These are phyloP conservation scores for Paragyromitra xinjiangensis DNA, from an alignment of 495 filamentous ascomycete species.

Conservation along the genomic window DNA sequence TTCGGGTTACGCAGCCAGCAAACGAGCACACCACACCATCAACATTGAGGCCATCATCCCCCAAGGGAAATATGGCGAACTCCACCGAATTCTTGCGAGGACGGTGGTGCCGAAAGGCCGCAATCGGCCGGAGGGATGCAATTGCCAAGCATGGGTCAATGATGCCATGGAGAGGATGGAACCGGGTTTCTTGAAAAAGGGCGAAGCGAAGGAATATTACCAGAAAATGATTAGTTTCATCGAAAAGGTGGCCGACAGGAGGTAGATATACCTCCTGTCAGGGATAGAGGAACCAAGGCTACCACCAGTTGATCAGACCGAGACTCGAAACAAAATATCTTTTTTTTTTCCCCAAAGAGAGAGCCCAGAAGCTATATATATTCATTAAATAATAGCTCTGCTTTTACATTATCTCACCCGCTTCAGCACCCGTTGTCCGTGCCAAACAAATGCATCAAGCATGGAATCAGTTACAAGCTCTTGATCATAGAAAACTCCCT, in stretches of 20 bases:
- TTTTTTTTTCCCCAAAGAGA: not conserved
- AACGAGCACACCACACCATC: not conserved
- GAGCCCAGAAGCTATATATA: not conserved
- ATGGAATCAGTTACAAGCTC: conserved; percentile 6
- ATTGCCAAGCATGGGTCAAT: not conserved
- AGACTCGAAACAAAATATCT: not conserved
- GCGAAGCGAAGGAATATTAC: not conserved
- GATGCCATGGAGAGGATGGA: not conserved
- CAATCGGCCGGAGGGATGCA: not conserved
- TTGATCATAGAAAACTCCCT: not conserved
- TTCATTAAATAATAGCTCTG: not conserved
- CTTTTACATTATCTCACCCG: not conserved
- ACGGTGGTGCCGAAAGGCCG: not conserved
- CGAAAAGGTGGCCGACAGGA: not conserved
- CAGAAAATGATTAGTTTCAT: not conserved
- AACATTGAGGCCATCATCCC: not conserved
- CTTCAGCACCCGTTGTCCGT: conserved; percentile 4
- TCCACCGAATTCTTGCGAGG: not conserved
- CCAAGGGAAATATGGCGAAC: not conserved
- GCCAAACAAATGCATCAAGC: not conserved
- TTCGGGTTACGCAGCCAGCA: not conserved
- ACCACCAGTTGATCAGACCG: not conserved
- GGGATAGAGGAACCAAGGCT: not conserved
- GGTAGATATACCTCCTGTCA: not conserved
- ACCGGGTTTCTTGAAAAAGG: not conserved